A percentile compares a stretch with the other conserved stretches of the same genome.
phyloP scores from a whole-genome alignment of 75 land plant genomes.

The Gnetum montanum region DNA sequence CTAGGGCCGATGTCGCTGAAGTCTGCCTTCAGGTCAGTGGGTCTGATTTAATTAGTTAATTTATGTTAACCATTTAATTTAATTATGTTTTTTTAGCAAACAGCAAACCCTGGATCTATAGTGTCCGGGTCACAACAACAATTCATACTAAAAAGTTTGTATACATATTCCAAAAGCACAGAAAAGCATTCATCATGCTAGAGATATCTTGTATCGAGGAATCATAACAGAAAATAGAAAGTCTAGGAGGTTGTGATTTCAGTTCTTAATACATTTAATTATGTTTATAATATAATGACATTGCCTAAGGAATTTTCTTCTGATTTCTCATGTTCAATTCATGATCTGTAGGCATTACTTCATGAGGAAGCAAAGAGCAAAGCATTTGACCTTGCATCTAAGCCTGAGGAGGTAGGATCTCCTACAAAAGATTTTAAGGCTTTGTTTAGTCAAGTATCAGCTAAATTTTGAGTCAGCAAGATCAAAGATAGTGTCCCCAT shows the following conservation, averaged over 20 bases:
- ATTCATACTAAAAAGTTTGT: neutral
- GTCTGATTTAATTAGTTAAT: neutral
- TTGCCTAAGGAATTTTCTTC: neutral
- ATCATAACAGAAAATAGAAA: too few relatives aligned
- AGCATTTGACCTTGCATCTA: constrained; percentile 89
- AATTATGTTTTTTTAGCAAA: neutral
- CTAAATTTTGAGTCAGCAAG: constrained; percentile 54
- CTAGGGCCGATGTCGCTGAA: constrained; percentile 92
- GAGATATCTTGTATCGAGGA: too few relatives aligned
- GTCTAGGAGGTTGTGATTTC: neutral
- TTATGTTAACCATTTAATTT: too few relatives aligned
- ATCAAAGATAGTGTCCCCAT: too few relatives aligned
- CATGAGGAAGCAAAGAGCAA: constrained; percentile 79
- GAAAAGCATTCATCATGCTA: too few relatives aligned
- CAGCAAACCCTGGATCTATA: too few relatives aligned
- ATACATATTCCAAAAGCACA: too few relatives aligned
- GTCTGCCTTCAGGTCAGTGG: constrained; percentile 67
- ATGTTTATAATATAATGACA: neutral
- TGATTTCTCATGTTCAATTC: too few relatives aligned
- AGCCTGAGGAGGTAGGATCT: constrained; percentile 76
- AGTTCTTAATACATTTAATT: neutral
- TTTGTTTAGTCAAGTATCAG: constrained; percentile 57
- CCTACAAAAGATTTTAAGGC: constrained; percentile 75
- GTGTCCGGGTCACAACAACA: neutral
- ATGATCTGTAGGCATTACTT: constrained; percentile 46